These are phyloP conservation scores for Teunomyces lycoperdinae DNA, from an alignment of 805 yeast genomes.

Conservation along the genomic window DNA sequence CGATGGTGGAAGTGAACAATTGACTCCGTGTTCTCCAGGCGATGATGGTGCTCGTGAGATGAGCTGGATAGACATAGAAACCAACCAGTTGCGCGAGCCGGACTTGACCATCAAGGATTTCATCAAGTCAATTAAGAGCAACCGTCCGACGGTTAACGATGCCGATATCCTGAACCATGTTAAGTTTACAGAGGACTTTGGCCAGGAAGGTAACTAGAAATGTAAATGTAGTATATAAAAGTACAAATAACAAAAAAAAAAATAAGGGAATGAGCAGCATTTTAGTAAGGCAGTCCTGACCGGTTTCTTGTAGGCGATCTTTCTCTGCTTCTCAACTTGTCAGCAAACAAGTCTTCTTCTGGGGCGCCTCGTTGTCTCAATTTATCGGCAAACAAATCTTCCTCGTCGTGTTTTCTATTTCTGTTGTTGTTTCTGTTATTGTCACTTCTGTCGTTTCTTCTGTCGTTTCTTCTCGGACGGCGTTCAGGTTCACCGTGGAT, in stretches of 20 bases:
- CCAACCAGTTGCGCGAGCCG: constrained; percentile 89
- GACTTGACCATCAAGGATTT: constrained; percentile 87
- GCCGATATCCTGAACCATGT: constrained; percentile 78
- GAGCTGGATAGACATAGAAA: constrained; percentile 90
- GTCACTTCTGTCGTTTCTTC: not conserved
- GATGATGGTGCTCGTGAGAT: constrained; percentile 79
- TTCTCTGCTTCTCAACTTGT: constrained; percentile 14
- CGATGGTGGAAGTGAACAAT: constrained; percentile 43
- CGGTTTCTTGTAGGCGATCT: constrained; percentile 2
- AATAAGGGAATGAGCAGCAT: too few species aligned
- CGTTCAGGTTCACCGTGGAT: constrained; percentile 69
- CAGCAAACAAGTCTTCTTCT: constrained; percentile 37
- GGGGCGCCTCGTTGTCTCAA: constrained; percentile 1
- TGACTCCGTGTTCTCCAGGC: constrained; percentile 98
- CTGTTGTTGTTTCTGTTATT: not conserved
- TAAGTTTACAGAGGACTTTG: constrained; percentile 90
- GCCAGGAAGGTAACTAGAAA: constrained; percentile 85
- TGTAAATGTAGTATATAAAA: not conserved
- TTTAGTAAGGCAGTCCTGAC: constrained; percentile 1
- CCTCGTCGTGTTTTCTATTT: constrained; percentile 11
- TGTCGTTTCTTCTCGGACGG: constrained; percentile 21
- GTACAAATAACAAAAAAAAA: not conserved
- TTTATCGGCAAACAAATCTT: constrained; percentile 24
- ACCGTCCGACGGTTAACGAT: constrained; percentile 92
- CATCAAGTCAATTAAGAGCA: constrained; percentile 83